These are phyloP conservation scores for Talaromyces nanjingensis DNA, from an alignment of 495 filamentous ascomycete species.

Conservation along the genomic window DNA sequence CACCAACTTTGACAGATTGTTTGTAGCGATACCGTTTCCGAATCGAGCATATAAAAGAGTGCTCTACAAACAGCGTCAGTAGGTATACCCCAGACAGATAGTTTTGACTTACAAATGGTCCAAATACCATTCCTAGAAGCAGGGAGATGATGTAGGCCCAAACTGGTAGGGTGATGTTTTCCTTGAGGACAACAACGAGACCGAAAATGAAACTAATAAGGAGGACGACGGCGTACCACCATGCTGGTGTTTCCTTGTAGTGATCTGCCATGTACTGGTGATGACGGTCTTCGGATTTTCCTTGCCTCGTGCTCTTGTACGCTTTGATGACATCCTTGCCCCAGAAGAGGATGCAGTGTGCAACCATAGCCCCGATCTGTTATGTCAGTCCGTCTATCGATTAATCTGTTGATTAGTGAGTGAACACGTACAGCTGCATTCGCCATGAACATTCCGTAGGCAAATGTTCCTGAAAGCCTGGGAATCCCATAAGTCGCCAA, in stretches of 20 bases:
- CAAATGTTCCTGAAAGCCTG: constrained; percentile 36
- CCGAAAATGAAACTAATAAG: constrained; percentile 42
- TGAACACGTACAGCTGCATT: constrained; percentile 23
- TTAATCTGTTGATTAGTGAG: no score
- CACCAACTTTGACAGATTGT: constrained; percentile 34
- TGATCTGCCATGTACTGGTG: constrained; percentile 33
- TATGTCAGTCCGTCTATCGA: neutral
- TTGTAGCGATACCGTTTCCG: constrained; percentile 31
- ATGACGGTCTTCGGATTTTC: constrained; percentile 33
- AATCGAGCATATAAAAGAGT: constrained; percentile 26
- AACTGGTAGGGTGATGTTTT: constrained; percentile 42
- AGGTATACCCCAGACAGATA: no score
- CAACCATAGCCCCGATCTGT: constrained; percentile 12
- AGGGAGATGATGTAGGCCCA: constrained; percentile 49
- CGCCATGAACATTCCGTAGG: constrained; percentile 24
- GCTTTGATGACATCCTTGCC: neutral
- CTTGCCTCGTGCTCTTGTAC: neutral
- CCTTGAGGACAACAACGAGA: constrained; percentile 37
- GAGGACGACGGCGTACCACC: constrained; percentile 47
- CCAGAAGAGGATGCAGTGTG: constrained; percentile 7
- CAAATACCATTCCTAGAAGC: constrained; percentile 21
- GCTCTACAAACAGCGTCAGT: constrained; percentile 14
- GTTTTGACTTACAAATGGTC: constrained; percentile 24
- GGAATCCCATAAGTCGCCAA: constrained; percentile 23
- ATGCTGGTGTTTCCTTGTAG: constrained; percentile 47